Base-by-base conservation (phyloP, 116 monocot species). In the Dioscorea cayenensis region DNA sequence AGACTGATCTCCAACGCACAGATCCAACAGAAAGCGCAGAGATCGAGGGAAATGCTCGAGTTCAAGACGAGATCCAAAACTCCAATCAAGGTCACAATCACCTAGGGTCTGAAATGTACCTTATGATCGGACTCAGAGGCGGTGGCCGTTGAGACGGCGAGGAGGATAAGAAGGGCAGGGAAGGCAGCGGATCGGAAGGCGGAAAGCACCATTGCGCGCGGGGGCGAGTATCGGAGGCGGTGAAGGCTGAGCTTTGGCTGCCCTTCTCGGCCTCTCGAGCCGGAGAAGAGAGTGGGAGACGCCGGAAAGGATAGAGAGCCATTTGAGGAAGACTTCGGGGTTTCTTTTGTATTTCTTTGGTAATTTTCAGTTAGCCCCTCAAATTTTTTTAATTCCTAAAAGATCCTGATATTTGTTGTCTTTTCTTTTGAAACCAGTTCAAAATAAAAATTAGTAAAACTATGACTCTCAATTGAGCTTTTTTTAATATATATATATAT, bases 111-210 rank as follows among this genome's bases (percentile, higher is more conserved):
- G 23, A 17, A 8, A 43, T 49, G 28, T 65, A 90, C 90, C 87
- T 84, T 87, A 84, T 90, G 90, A 67, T 90, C 90, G 70, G 84
- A 82, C 71, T 90, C 90, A 66, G 84, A 77, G 29, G 84, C 90
- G 70, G 63, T 67, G 61, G 82, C 72, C 32, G 48, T 14, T 49
- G 71, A 60, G 69, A 50, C 35, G 70, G 50, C 36, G 77, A 76
- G 14, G 62, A 71, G 19, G 68, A 84, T 51, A 73, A 82, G 28
- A 69, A 74, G 59, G 65, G 74, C 49, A 65, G 21, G 16, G 58
- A 60, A 9, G 64, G 59, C 66, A 36, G 36, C 60, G 23, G 75
- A 76, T 80, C 77, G 70, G 70, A 35, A 66, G 74, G 65, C 36
- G 68, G 73, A 49, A 12, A 29, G 61, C 90, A 90, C 86, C 28